Evolutionary conservation across 371 early-diverging fungal genomes (phyloP), one percentile per base, ranked within the genome.

Genomic region (Funneliformis caledonium): DNA sequence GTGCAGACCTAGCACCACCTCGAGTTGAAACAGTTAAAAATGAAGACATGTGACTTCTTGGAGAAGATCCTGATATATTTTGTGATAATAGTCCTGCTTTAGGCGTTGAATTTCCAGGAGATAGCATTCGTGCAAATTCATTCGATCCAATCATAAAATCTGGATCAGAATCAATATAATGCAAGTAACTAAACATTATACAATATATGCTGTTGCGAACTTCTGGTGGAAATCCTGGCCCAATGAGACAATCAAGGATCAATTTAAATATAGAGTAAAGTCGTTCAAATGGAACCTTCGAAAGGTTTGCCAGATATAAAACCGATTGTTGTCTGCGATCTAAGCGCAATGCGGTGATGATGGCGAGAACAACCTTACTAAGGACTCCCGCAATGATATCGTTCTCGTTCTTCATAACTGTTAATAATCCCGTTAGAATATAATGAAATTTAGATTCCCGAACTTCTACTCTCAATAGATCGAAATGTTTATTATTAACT

Each of bases 171-270:
- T 68, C 68, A n/a, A 69, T 86, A 85, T 90, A 93, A 77, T 90
- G 89, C 47, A 96, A 83, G 74, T 93, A 92, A 75, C 90, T 89
- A 72, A 93, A 88, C 50, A 97, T 82, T 0, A 95, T 89, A 26
- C 92, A 87, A 86, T 97, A 97, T 77, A 96, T 83, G 84, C 96
- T 95, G 42, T 95, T 95, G 2, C 98, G 91, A 37, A 94, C 84
- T 10, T 88, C 88, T 19, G 92, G 85, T 4, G 92, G 88, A 1
- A 91, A 86, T 7, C 90, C 91, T 0, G 91, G 84, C 14, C 87
- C 87, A 61, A 91, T 85, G 37, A 94, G 92, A 14, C 93, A 89
- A 14, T 89, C 88, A 31, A 96, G 81, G 22, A 97, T 88, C 43
- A 91, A 90, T 52, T 84, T 88, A 88, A 93, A 92, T 52, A 90